Evolutionary conservation across 1,284 basidiomycete species (phyloP).

Genomic region (Wolfiporia cocos): DNA sequence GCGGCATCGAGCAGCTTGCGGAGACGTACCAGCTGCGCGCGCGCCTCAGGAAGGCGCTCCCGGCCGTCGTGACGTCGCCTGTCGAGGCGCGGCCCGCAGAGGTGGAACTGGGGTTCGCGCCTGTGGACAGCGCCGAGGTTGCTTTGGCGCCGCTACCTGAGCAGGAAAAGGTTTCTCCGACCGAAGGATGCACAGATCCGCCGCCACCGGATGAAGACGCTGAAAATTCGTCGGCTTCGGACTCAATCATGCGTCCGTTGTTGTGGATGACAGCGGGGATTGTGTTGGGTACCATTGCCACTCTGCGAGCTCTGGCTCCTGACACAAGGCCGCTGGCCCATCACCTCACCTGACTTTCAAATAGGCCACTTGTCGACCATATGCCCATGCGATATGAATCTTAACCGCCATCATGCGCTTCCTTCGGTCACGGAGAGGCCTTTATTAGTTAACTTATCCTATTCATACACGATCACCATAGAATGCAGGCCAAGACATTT

Average conservation of each 20-base stretch:
- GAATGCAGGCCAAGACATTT: no score
- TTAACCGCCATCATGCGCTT: no score
- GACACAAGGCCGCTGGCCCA: constrained; percentile 28
- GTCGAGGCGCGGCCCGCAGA: constrained; percentile 3
- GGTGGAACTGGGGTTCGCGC: not conserved
- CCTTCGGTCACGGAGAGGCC: no score
- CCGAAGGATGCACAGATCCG: no score
- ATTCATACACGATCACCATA: no score
- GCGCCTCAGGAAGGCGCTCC: constrained; percentile 1
- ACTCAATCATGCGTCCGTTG: constrained; percentile 27
- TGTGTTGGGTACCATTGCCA: constrained; percentile 30
- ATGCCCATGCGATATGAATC: no score
- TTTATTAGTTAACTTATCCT: no score
- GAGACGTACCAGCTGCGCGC: constrained; percentile 26
- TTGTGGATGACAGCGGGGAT: constrained; percentile 32
- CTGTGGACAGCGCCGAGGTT: not conserved
- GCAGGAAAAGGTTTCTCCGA: no score
- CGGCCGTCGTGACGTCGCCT: not conserved
- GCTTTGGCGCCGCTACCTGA: no score
- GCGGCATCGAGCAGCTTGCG: constrained; percentile 40
- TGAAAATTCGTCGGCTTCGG: no score
- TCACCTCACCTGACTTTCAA: constrained; percentile 30
- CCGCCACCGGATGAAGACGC: no score
- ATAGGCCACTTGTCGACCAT: no score
- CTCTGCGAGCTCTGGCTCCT: constrained; percentile 28